A percentile compares a stretch with the other conserved stretches of the same genome.
These are phyloP conservation scores for Kickxella alabastrina DNA, from an alignment of 192 early-diverging fungal genomes.

Conservation along the genomic window DNA sequence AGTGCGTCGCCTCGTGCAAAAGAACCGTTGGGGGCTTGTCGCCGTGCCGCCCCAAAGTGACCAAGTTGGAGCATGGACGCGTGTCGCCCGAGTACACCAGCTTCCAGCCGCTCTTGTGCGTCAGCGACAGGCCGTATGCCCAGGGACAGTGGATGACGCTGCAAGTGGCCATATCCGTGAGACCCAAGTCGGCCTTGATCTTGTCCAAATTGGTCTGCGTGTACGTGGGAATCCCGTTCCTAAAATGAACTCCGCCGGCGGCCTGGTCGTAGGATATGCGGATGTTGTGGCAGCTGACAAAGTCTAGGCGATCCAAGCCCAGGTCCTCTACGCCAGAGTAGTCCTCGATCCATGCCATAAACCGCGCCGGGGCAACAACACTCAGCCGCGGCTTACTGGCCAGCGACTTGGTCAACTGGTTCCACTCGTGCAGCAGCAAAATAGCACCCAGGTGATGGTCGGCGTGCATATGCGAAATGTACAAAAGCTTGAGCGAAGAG, in stretches of 20 bases:
- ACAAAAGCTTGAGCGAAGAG: conserved; percentile 62
- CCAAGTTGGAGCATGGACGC: conserved; percentile 73
- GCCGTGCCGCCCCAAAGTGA: conserved; percentile 62
- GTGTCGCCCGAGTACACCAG: conserved; percentile 93
- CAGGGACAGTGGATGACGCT: conserved; percentile 79
- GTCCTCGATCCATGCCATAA: conserved; percentile 50
- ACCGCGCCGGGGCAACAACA: conserved; percentile 48
- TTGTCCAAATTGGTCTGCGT: background rate
- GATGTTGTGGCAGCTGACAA: conserved; percentile 42
- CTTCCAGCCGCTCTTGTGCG: conserved; percentile 69
- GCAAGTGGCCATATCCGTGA: conserved; percentile 59
- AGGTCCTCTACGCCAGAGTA: conserved; percentile 44
- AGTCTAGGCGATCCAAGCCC: conserved; percentile 41
- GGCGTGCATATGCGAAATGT: conserved; percentile 95
- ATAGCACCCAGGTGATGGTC: conserved; percentile 93
- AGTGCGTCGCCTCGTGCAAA: conserved; percentile 91
- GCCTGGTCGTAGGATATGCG: conserved; percentile 4
- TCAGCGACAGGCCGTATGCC: conserved; percentile 74
- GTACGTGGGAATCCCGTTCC: background rate
- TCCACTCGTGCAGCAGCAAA: conserved; percentile 68
- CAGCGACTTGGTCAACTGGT: conserved; percentile 48
- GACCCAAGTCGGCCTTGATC: conserved; percentile 44
- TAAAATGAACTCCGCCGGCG: background rate
- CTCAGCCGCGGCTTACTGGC: conserved; percentile 21
- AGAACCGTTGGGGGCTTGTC: conserved; percentile 57